Base-by-base conservation (phyloP, 192 early-diverging fungal genomes). In the Gryganskiella cystojenkinii region DNA sequence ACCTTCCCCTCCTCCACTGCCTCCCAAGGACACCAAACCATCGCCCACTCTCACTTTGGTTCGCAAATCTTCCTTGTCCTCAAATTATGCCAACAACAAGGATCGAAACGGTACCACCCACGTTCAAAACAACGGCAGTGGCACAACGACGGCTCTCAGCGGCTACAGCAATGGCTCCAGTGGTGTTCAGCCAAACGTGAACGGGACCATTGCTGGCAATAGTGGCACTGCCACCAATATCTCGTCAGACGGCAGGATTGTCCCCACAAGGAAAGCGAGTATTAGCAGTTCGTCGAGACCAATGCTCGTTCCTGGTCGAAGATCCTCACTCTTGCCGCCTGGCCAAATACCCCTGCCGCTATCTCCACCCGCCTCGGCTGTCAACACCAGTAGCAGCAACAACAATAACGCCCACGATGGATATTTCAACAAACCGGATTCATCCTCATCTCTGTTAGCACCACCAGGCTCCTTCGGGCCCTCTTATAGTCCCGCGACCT, bases 221-320 rank as follows among this genome's bases (percentile, higher is more conserved):
- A n/a, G n/a, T n/a, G n/a, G n/a, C n/a, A n/a, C n/a, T n/a, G n/a
- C n/a, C n/a, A n/a, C 37, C 37, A 40, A 40, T 40, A 13, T 54
- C 25, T 54, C 28, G 17, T 42, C 55, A 2, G 44, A 64, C n/a
- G 37, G 43, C 35, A 59, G 51, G 35, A 59, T 17, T 4, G 42
- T 67, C 3, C 51, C 59, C 15, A 34, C 47, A 7, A 37, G 58
- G 42, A 76, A 74, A 56, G 25, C 56, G 15, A 67, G 59, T 19
- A 56, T 56, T 51, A 64, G 40, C 22, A 53, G 45, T 13, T 34
- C 52, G 2, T 24, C 60, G 8, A 67, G 67, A 34, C 64, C 72
- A n/a, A 62, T 45, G 35, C 44, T 76, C 24, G 58, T 76, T 14
- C 72, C 72, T 42, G 72, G 72, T 43, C 31, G 72, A 17, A 49